A percentile compares a stretch with the other conserved stretches of the same genome.
phyloP scores from a whole-genome alignment of 2,329 filamentous ascomycete genomes.

The Aspergillus floridensis region DNA sequence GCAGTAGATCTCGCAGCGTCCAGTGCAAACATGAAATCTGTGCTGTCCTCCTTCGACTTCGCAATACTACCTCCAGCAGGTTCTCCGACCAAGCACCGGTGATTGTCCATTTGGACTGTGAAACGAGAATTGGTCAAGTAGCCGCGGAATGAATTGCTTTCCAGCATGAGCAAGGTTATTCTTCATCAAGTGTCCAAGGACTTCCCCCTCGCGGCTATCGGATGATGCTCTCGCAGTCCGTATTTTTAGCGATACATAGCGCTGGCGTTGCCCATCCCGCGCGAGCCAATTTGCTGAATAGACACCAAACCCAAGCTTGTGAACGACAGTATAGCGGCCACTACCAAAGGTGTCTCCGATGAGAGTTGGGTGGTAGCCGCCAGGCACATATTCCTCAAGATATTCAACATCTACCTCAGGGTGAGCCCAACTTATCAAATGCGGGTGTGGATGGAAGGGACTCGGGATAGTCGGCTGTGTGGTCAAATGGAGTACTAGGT shows the following conservation, averaged over 20 bases:
- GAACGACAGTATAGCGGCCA: constrained; percentile 4
- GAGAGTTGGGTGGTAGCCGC: constrained; percentile 5
- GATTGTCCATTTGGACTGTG: neutral
- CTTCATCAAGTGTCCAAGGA: neutral
- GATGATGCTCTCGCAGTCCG: neutral
- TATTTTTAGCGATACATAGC: constrained; percentile 6
- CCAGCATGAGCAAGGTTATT: neutral
- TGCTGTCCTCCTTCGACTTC: neutral
- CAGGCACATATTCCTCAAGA: neutral
- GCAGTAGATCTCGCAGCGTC: constrained; percentile 4
- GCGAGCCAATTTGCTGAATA: constrained; percentile 8
- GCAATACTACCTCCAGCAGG: constrained; percentile 2
- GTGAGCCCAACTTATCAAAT: no score
- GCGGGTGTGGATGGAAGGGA: no score
- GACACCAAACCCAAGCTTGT: constrained; percentile 7
- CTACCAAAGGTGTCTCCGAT: constrained; percentile 3
- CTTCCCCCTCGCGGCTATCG: neutral
- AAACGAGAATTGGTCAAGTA: neutral
- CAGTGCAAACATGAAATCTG: neutral
- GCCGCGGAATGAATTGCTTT: neutral
- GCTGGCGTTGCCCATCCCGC: neutral
- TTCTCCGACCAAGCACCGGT: constrained; percentile 7
- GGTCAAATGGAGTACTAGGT: neutral
- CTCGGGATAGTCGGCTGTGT: no score
- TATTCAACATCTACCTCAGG: neutral